phyloP scores from a whole-genome alignment of 2,329 filamentous ascomycete genomes.

The Botrytis medusae region DNA sequence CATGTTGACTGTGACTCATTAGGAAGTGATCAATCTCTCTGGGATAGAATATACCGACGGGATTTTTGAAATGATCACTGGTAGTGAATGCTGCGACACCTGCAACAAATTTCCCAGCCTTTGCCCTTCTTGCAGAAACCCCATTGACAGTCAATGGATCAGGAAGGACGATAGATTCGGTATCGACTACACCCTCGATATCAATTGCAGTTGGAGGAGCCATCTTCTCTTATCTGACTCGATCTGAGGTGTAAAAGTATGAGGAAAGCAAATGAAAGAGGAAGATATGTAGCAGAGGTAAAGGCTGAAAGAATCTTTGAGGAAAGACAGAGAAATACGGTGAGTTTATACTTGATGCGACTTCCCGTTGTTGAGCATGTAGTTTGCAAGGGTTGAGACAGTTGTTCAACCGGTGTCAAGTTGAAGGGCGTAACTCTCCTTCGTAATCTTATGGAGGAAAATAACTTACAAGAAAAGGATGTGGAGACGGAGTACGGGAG shows the following conservation, averaged over 20 bases:
- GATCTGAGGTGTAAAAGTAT: not conserved
- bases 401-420: slow-evolving; percentile 18
- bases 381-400: slow-evolving; percentile 19
- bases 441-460: not conserved
- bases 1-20: slow-evolving; percentile 46
- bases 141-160: slow-evolving; percentile 60
- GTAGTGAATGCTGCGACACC: slow-evolving; percentile 75
- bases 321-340: not conserved
- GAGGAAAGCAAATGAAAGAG: not conserved
- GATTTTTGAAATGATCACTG: slow-evolving; percentile 81
- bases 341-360: slow-evolving; percentile 14
- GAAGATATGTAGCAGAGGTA: not conserved
- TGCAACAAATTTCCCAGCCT: slow-evolving; percentile 69
- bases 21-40: not conserved
- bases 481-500: slow-evolving; percentile 6
- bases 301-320: not conserved
- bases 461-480: slow-evolving; percentile 9
- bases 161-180: slow-evolving; percentile 36
- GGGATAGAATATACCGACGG: slow-evolving; percentile 48
- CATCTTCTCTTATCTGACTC: slow-evolving; percentile 25
- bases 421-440: slow-evolving; percentile 13
- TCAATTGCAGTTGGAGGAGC: slow-evolving; percentile 46
- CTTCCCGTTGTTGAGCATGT: slow-evolving; percentile 14
- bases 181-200: slow-evolving; percentile 47
- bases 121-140: slow-evolving; percentile 66